These are phyloP conservation scores for Fusarium transvaalense DNA, from an alignment of 2,329 filamentous ascomycete species.

Conservation along the genomic window DNA sequence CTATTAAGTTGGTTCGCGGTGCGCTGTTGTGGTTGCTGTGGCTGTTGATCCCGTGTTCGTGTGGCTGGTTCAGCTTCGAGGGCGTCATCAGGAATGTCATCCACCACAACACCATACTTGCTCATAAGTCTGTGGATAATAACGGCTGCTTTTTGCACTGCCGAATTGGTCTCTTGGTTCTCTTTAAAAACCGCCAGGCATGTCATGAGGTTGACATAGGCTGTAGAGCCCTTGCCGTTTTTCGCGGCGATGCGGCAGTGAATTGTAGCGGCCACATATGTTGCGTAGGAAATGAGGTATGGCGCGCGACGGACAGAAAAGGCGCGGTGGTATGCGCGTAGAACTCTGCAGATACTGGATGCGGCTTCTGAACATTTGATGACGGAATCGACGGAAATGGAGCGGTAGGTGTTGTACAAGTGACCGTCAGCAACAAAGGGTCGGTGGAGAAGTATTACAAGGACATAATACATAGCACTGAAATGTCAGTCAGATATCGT, in stretches of 20 bases:
- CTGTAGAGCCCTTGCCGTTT: conserved; percentile 55
- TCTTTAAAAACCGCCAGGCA: conserved; percentile 62
- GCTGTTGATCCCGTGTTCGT: conserved; percentile 9
- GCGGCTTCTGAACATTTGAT: conserved; percentile 61
- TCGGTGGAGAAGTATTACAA: conserved; percentile 66
- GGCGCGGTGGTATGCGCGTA: conserved; percentile 59
- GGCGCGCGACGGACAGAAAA: conserved; percentile 63
- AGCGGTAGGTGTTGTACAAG: conserved; percentile 57
- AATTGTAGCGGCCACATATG: conserved; percentile 67
- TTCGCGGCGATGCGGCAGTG: conserved; percentile 64
- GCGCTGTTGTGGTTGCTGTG: conserved; percentile 9
- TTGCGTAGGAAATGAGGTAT: conserved; percentile 67
- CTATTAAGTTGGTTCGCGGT: neutral
- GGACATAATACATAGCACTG: conserved; percentile 62
- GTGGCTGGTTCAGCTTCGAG: conserved; percentile 13
- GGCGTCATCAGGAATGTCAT: conserved; percentile 24
- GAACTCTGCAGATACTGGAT: conserved; percentile 57
- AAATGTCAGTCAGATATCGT: neutral
- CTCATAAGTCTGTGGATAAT: conserved; percentile 62
- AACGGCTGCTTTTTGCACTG: conserved; percentile 59
- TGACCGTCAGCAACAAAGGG: conserved; percentile 65
- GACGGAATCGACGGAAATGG: conserved; percentile 59
- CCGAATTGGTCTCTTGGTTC: conserved; percentile 64
- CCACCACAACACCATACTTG: conserved; percentile 54
- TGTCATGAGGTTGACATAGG: conserved; percentile 56